phyloP scores from a whole-genome alignment of 345 rosid species.

The Adansonia digitata region DNA sequence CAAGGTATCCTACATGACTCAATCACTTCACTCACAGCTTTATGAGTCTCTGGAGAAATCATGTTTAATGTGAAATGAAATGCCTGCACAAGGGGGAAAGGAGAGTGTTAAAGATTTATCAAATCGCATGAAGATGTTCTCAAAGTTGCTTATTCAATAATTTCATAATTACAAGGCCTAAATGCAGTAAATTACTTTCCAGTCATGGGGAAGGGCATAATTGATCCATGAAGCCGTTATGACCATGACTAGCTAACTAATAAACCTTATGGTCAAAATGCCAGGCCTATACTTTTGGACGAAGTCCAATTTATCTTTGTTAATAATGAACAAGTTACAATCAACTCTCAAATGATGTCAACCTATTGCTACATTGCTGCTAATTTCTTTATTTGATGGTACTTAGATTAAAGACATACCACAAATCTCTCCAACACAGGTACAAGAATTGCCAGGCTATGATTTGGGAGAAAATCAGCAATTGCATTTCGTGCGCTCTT shows the following conservation, averaged over 20 bases:
- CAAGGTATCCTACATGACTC: slow-evolving; percentile 72
- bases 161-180: background rate
- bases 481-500: slow-evolving; percentile 60
- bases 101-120: background rate
- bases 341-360: background rate
- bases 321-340: too few relatives aligned
- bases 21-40: slow-evolving; percentile 82
- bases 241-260: background rate
- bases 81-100: slow-evolving; percentile 39
- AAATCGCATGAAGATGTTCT: background rate
- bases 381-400: slow-evolving; percentile 5
- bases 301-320: background rate
- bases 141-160: background rate
- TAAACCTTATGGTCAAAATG: background rate
- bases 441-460: slow-evolving; percentile 54
- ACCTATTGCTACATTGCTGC: background rate
- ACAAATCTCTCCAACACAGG: slow-evolving; percentile 96
- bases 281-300: background rate
- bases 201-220: background rate
- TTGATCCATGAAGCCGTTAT: background rate
- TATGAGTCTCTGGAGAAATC: slow-evolving; percentile 91
- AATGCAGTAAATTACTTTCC: background rate
- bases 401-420: slow-evolving; percentile 46
- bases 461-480: slow-evolving; percentile 70
- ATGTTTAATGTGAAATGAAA: slow-evolving; percentile 82